phyloP scores from a whole-genome alignment of 441 rosid genomes.

The Francoa sonchifolia region DNA sequence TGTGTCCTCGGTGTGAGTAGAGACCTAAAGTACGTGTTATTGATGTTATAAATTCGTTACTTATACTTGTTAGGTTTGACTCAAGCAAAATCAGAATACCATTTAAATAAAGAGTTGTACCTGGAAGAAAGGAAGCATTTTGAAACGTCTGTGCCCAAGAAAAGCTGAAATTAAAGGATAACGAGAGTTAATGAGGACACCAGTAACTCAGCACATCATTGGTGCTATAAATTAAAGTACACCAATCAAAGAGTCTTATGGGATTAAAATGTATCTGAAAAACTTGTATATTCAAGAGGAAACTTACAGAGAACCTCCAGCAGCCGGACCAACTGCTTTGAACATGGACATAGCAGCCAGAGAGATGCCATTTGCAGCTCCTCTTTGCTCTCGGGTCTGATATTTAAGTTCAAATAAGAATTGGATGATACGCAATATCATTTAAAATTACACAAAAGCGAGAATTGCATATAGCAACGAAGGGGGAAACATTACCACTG shows the following conservation, averaged over 20 bases:
- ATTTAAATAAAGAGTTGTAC: not conserved
- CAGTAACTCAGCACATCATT: too few species aligned
- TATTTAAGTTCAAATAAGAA: slow-evolving; percentile 1
- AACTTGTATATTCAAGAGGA: not conserved
- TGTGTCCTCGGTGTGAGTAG: too few species aligned
- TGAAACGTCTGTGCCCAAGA: slow-evolving; percentile 14
- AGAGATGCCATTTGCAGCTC: slow-evolving; percentile 71
- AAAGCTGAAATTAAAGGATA: too few species aligned
- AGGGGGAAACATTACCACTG: slow-evolving; percentile 34
- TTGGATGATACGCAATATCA: too few species aligned
- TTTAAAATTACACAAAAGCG: not conserved
- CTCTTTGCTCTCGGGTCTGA: slow-evolving; percentile 54
- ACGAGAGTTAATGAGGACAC: too few species aligned
- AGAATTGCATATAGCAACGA: not conserved
- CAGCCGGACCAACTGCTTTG: slow-evolving; percentile 65
- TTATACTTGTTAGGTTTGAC: not conserved
- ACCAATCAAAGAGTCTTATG: too few species aligned
- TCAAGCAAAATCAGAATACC: not conserved
- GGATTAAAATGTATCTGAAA: not conserved
- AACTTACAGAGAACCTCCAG: slow-evolving; percentile 52
- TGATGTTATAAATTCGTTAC: too few species aligned
- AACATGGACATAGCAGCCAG: slow-evolving; percentile 65
- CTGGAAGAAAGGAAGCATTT: slow-evolving; percentile 11
- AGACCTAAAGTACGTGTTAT: too few species aligned
- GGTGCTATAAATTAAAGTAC: too few species aligned